Percentiles rank a stretch among this genome's conserved stretches.
Evolutionary conservation across 139 green algal genomes (phyloP).

Genomic region (Chlamydomonas applanata): DNA sequence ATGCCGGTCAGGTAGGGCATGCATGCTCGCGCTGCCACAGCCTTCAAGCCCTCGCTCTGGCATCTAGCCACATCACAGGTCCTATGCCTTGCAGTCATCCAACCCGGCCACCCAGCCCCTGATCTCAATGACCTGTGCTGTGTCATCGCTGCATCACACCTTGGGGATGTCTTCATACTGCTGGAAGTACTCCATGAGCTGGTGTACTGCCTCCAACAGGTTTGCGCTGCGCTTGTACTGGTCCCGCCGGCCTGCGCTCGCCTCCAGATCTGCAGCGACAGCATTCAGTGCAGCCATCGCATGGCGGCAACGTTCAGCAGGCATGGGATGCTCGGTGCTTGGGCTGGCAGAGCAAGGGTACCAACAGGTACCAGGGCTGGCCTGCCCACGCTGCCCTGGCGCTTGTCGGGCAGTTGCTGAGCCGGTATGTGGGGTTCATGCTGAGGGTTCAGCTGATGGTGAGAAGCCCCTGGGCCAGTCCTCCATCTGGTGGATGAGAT

Average conservation of each 20-base stretch:
- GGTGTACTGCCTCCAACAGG: slow-evolving; percentile 90
- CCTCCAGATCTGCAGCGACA: slow-evolving; percentile 62
- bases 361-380: background rate
- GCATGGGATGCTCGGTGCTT: background rate
- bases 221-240: slow-evolving; percentile 89
- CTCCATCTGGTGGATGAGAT: too few species aligned
- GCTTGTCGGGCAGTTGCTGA: too few species aligned
- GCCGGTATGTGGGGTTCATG: too few species aligned
- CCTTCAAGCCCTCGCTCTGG: too few species aligned
- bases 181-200: slow-evolving; percentile 92
- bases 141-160: slow-evolving; percentile 24
- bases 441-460: too few species aligned
- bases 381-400: background rate
- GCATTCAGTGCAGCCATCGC: too few species aligned
- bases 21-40: too few species aligned
- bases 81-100: too few species aligned
- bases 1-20: too few species aligned
- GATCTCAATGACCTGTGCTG: background rate
- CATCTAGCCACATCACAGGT: too few species aligned
- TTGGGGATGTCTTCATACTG: slow-evolving; percentile 86
- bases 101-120: too few species aligned
- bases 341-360: background rate
- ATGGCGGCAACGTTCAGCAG: background rate
- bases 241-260: slow-evolving; percentile 53
- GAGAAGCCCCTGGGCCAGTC: too few species aligned